phyloP scores from a whole-genome alignment of 83 land plant genomes.

The Picea mariana region DNA sequence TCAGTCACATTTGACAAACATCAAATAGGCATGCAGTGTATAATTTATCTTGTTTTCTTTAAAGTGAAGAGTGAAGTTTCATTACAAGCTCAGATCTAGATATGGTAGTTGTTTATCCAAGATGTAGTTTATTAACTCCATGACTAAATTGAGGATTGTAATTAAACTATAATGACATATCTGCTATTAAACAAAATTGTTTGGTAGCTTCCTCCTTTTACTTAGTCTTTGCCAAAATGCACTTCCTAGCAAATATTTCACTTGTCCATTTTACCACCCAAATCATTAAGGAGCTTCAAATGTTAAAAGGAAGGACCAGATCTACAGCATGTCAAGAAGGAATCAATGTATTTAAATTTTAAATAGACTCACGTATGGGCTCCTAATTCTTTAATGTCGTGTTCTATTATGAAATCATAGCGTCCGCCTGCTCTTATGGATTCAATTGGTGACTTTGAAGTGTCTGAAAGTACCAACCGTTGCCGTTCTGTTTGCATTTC shows the following conservation, averaged over 20 bases:
- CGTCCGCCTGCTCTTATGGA: constrained; percentile 91
- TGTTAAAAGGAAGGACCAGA: not conserved
- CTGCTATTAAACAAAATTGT: not conserved
- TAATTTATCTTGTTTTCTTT: constrained; percentile 2
- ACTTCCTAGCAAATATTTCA: not conserved
- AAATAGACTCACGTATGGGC: constrained; percentile 78
- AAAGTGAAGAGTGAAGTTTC: not conserved
- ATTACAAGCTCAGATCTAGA: not conserved
- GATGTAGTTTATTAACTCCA: not conserved
- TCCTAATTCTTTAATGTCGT: constrained; percentile 98
- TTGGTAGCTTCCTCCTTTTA: not conserved
- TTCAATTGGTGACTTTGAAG: constrained; percentile 89
- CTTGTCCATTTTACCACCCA: constrained; percentile 1
- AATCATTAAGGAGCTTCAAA: not conserved
- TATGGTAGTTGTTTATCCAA: not conserved
- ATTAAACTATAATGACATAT: not conserved
- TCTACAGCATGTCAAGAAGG: not conserved
- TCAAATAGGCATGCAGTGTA: not conserved
- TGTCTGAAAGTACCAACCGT: constrained; percentile 76
- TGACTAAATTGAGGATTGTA: not conserved
- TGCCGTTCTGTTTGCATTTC: constrained; percentile 97
- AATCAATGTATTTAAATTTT: not conserved
- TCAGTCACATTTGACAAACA: no score
- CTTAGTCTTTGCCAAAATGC: not conserved
- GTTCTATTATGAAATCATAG: constrained; percentile 98